Percentiles rank a stretch among this genome's conserved stretches.
Conservation (phyloP, 208 protist species). For the Crithidia brevicula region DNA sequence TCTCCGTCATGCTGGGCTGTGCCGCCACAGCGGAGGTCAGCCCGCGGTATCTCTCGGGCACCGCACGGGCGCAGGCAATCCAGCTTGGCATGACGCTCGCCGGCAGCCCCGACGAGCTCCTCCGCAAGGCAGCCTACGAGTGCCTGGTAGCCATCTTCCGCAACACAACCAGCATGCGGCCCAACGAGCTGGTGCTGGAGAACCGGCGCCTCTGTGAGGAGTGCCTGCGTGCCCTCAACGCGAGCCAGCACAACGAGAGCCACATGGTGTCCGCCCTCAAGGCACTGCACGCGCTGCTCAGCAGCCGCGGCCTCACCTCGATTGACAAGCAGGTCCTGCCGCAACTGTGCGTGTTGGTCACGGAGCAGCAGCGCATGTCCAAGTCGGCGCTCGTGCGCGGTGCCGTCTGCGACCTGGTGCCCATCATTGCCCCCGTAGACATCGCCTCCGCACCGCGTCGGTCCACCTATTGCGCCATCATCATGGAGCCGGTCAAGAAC, state of each 20-base stretch:
- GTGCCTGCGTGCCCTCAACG: slow-evolving; percentile 74
- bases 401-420: slow-evolving; percentile 88
- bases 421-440: slow-evolving; percentile 84
- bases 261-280: slow-evolving; percentile 76
- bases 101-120: slow-evolving; percentile 59
- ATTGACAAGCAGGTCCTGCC: slow-evolving; percentile 80
- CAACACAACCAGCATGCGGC: slow-evolving; percentile 66
- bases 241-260: slow-evolving; percentile 84
- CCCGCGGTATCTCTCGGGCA: slow-evolving; percentile 70
- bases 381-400: slow-evolving; percentile 76
- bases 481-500: slow-evolving; percentile 94
- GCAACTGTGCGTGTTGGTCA: slow-evolving; percentile 86
- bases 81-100: slow-evolving; percentile 79
- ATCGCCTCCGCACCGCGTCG: slow-evolving; percentile 64
- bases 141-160: slow-evolving; percentile 86
- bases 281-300: slow-evolving; percentile 78
- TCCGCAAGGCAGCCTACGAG: slow-evolving; percentile 77
- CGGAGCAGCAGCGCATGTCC: slow-evolving; percentile 83
- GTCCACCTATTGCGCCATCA: slow-evolving; percentile 80
- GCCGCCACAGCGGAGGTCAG: slow-evolving; percentile 77
- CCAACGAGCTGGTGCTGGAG: slow-evolving; percentile 85
- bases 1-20: slow-evolving; percentile 77
- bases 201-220: slow-evolving; percentile 83
- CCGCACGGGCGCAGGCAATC: slow-evolving; percentile 64
- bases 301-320: slow-evolving; percentile 66